phyloP scores from a whole-genome alignment of 2,329 filamentous ascomycete species.

The Aspergillus alliaceus region DNA sequence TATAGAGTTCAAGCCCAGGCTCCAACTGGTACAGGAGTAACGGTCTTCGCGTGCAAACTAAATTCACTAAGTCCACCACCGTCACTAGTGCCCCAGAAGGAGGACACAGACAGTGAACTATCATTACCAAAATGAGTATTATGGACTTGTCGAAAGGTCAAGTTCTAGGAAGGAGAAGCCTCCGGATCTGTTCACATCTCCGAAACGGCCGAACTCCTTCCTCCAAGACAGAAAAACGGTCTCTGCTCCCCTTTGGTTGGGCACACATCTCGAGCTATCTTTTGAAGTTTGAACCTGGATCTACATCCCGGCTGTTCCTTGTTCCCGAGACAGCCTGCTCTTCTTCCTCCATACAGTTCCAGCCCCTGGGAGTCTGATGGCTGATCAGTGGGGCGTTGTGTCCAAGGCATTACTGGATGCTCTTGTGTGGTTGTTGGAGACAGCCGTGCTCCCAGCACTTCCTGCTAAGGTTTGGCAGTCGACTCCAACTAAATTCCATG shows the following conservation, averaged over 20 bases:
- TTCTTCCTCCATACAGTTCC: conserved; percentile 1
- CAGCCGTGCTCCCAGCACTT: conserved; percentile 6
- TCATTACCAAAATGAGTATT: conserved; percentile 3
- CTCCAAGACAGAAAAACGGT: not conserved
- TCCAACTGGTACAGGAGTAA: not conserved
- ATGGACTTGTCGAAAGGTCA: not conserved
- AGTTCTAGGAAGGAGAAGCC: not conserved
- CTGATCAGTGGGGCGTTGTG: conserved; percentile 2
- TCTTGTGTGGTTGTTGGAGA: conserved; percentile 7
- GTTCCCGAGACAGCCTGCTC: not conserved
- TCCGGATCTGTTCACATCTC: not conserved
- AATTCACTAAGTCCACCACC: not conserved
- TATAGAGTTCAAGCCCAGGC: not conserved
- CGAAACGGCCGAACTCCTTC: conserved; percentile 1
- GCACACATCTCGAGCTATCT: not conserved
- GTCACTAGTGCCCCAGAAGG: not conserved
- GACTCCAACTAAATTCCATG: conserved; percentile 11
- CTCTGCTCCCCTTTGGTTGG: not conserved
- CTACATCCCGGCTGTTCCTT: not conserved
- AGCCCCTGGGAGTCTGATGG: not conserved
- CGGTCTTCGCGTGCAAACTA: conserved; percentile 2
- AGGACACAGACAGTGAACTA: not conserved
- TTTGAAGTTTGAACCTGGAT: not conserved
- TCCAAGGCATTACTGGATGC: not conserved
- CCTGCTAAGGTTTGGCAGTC: not conserved